Evolutionary conservation across 495 filamentous ascomycete genomes (phyloP), one percentile per base, ranked within the genome.

Genomic region (Evansstolkia leycettana): DNA sequence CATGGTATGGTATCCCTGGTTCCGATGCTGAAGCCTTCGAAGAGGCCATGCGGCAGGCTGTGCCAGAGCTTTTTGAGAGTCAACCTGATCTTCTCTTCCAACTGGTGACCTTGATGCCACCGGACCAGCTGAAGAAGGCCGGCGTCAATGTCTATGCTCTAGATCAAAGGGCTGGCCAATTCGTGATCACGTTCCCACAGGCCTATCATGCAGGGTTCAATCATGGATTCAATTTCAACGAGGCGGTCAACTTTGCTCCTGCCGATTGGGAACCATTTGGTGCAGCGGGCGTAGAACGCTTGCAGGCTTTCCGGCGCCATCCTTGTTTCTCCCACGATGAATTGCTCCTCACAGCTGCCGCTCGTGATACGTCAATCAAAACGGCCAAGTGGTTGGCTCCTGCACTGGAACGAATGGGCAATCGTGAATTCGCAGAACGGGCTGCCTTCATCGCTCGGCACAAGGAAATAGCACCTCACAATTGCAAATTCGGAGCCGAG

Each of bases 291-390:
- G 87, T 95, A 3, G 75, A 87, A 45, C 73, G 89, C 34, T 69
- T 96, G 17, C 83, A 90, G 47, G 73, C 74, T 14, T 98, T 94
- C 58, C 77, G 90, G 39, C 73, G 86, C 26, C 85, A 93, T 43
- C 87, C 90, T 0, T 94, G 89, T 53, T 98, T 98, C 54, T 95
- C 90, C 2, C 90, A 98, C 39, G 90, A 98, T 54, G 90, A 96
- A 54, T 59, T 98, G n/a, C 65, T 98, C 5, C 77, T 92, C 52
- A 92, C 90, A 2, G 90, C 87, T 7, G 80, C 82, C 15, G 69
- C 69, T 25, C 70, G 80, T 26, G 83, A 90, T 42, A 68, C 80
- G 24, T 82, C 82, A 0, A 96, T 98, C 36, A 80, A 87, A 43
- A 95, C 88, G 12, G 86, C 90, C 2, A 93, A 88, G 57, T 98